Base-by-base conservation (phyloP, 2,329 filamentous ascomycete species). In the Clonostachys rosea region DNA sequence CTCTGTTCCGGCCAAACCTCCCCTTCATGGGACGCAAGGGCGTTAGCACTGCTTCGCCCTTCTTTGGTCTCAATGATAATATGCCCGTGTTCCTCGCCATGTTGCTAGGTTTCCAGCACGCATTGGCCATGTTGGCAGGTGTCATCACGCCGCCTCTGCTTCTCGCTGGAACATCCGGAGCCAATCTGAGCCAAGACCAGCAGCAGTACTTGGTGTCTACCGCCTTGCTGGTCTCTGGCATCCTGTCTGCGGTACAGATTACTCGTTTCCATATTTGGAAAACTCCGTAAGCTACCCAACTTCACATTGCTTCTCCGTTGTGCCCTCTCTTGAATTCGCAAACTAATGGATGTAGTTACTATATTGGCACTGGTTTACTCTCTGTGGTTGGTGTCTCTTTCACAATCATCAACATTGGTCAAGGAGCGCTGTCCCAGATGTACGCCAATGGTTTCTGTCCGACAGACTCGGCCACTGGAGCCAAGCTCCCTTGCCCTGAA, bases 301-400 rank as follows among this genome's bases (percentile, higher is more conserved):
- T 43, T 42, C 24, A 17, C 14, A 34, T 7, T 30, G 24, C 9
- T 30, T 40, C 35, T 16, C 42, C 18, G 14, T 37, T 14, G 39
- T 33, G 14, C 10, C 41, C 11, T 39, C 34, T 41, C 18, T 51
- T 36, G 43, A 47, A 53, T 37, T 44, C 34, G 3, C n/a, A 40
- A 9, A 14, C 3, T 20, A 20, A 10, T 36, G 24, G 8, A 43
- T 17, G n/a, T 37, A 86, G 83, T 4, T 91, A 91, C 62, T 89
- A 82, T 53, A 67, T 91, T 49, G 87, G 89, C 11, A 94, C 89
- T 0, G 89, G 89, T 3, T 68, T 94, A 20, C 83, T 94, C 49
- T 89, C 86, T 0, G 89, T 91, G 5, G 86, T 90, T 5, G 87
- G 86, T 14, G 86, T 89, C 14, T 89, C 87, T 0, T 92, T 92